A percentile compares a stretch with the other conserved stretches of the same genome.
phyloP scores from a whole-genome alignment of 108 stramenopile genomes.

The Poteriospumella lacustris region DNA sequence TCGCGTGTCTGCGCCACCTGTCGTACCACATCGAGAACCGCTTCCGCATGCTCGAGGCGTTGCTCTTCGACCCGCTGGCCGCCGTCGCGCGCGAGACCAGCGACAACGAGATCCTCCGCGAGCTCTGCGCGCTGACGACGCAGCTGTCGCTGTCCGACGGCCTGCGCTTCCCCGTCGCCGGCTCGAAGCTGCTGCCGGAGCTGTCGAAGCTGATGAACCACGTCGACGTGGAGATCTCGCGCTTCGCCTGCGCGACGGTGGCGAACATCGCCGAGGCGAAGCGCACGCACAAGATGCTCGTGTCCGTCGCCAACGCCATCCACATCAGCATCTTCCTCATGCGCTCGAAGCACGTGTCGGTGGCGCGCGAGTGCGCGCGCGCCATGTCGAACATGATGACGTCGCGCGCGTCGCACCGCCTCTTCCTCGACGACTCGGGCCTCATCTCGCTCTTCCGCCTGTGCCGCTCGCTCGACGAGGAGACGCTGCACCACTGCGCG shows the following conservation, averaged over 20 bases:
- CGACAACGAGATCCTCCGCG: not conserved
- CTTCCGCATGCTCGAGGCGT: slow-evolving; percentile 42
- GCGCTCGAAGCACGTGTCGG: slow-evolving; percentile 51
- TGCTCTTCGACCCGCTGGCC: not conserved
- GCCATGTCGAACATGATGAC: slow-evolving; percentile 56
- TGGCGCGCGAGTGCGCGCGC: slow-evolving; percentile 63
- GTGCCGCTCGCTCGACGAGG: slow-evolving; percentile 55
- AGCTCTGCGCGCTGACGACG: not conserved
- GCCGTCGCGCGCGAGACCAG: not conserved
- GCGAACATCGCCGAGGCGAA: slow-evolving; percentile 66
- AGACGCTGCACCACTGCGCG: slow-evolving; percentile 62
- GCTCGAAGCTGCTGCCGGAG: slow-evolving; percentile 29
- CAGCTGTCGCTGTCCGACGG: not conserved
- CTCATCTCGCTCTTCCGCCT: slow-evolving; percentile 53
- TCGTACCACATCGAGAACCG: slow-evolving; percentile 52
- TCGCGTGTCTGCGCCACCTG: slow-evolving; percentile 61
- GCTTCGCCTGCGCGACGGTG: slow-evolving; percentile 63
- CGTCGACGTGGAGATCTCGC: slow-evolving; percentile 61
- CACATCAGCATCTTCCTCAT: slow-evolving; percentile 56
- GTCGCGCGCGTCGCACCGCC: slow-evolving; percentile 40
- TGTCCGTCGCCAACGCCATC: slow-evolving; percentile 51
- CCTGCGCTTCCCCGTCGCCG: not conserved
- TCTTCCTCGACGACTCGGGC: slow-evolving; percentile 59
- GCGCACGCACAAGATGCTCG: slow-evolving; percentile 46
- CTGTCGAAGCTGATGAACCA: slow-evolving; percentile 48